Base-by-base conservation (phyloP, 768 basidiomycete species). In the Infundibulicybe gibba region DNA sequence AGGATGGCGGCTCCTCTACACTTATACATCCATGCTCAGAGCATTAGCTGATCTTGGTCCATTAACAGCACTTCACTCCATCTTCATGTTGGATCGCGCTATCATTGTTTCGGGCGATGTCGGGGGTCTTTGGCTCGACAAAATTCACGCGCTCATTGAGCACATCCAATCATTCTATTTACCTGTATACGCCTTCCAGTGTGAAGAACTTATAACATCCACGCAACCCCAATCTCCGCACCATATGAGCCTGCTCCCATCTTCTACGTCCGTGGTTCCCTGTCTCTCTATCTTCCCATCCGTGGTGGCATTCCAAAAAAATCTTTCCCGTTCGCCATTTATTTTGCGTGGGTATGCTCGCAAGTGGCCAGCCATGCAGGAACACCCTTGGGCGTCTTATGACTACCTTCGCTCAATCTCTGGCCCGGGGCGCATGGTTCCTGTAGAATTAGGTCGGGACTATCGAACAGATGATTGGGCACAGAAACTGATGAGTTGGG, bases 361-460 rank as follows among this genome's bases (percentile, higher is more conserved):
- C 17, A 67, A 81, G 42, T 98, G 94, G 94, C 87, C 91, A 5
- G 95, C 95, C 1, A 53, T 90, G 51, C 71, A 67, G 9, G 68
- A 76, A 31, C 81, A 77, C 45, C 75, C 80, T 3, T 98, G 95
- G 95, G 52, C 63, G 10, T 85, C 81, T 14, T 65, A 72, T 5
- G 61, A 69, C 2, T 97, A 99, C 60, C 76, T 99, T 1, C 73
- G 74, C 12, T 68, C 71, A 3, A 68, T 83, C 0, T 80, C 87
- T 2, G 97, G 97, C 12, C 79, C 79, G 37, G 94, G 88, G 2
- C 77, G 97, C 16, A 67, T 90, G 4, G 87, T 98, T 1, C 97
- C 95, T 5, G 84, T 98, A 6, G 95, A 98, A 65, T 67, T 97
- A 14, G 95, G 95, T 12, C 63, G 65, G 31, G 87, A 94, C 59